These are phyloP conservation scores for Botrytis cinerea DNA, from an alignment of 2,329 filamentous ascomycete genomes.

Conservation along the genomic window DNA sequence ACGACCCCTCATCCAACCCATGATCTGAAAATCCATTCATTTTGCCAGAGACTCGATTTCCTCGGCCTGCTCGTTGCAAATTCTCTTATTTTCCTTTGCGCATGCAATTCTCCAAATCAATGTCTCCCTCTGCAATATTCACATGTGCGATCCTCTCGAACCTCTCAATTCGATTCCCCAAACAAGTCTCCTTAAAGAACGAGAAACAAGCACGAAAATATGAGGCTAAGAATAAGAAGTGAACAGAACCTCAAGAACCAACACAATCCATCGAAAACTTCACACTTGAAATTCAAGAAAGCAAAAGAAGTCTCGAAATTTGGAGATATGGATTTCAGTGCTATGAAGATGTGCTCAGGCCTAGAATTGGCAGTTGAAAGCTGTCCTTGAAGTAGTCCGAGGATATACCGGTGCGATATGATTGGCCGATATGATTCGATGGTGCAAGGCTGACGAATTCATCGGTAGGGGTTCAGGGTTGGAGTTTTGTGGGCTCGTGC, in stretches of 20 bases:
- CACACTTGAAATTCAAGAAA: background rate
- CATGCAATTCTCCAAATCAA: background rate
- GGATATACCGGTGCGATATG: background rate
- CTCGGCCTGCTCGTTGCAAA: background rate
- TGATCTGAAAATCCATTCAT: constrained; percentile 78
- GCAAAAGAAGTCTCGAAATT: background rate
- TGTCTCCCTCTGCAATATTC: background rate
- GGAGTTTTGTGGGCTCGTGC: background rate
- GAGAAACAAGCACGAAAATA: background rate
- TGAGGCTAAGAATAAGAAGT: background rate
- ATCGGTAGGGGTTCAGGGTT: background rate
- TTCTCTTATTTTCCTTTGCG: background rate
- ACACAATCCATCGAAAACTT: background rate
- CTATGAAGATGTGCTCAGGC: constrained; percentile 15
- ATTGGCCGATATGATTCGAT: background rate
- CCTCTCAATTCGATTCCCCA: background rate
- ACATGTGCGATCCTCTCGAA: background rate
- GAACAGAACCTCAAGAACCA: background rate
- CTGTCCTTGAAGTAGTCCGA: constrained; percentile 8
- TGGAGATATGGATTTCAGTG: background rate
- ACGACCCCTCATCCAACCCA: constrained; percentile 74
- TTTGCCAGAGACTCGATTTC: constrained; percentile 6
- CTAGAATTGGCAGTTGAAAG: constrained; percentile 17
- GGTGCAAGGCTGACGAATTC: constrained; percentile 14
- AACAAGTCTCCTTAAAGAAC: constrained; percentile 1